Evolutionary conservation across 169 alveolate species (phyloP).

Genomic region (Plasmodium gallinaceum): DNA sequence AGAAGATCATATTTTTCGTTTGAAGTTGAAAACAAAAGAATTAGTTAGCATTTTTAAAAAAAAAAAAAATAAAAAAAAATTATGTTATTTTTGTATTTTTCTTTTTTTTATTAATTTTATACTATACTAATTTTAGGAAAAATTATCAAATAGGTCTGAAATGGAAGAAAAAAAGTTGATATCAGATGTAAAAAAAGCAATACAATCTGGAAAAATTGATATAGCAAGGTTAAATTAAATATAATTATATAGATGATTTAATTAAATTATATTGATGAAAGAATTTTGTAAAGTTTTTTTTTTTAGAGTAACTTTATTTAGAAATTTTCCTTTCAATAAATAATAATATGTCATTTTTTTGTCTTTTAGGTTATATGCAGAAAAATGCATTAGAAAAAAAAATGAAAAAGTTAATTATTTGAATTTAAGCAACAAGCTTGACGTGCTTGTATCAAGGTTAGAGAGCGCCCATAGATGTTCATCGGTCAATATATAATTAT

Average conservation of each 20-base stretch:
- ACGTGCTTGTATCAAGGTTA: conserved; percentile 58
- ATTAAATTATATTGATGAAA: neutral
- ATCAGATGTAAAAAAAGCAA: conserved; percentile 59
- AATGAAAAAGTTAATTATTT: conserved; percentile 66
- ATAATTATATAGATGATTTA: neutral
- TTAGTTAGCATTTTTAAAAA: conserved; percentile 24
- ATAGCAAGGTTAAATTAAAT: conserved; percentile 38
- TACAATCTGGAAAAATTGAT: conserved; percentile 73
- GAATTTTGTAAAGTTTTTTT: neutral
- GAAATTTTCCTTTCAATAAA: neutral
- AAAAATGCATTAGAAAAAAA: conserved; percentile 71
- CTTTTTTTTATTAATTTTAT: neutral
- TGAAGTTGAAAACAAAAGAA: conserved; percentile 73
- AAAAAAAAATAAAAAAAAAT: neutral
- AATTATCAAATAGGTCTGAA: conserved; percentile 65
- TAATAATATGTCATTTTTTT: neutral
- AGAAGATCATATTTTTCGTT: conserved; percentile 73
- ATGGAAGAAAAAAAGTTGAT: conserved; percentile 52
- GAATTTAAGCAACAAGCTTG: conserved; percentile 59
- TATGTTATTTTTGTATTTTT: neutral
- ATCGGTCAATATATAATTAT: conserved; percentile 30
- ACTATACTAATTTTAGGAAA: conserved; percentile 30
- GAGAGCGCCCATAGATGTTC: conserved; percentile 69
- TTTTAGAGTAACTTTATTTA: too few species aligned
- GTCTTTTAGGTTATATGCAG: conserved; percentile 52